Percentiles rank a stretch among this genome's conserved stretches.
phyloP scores from a whole-genome alignment of 148 eudicot species.

The Nepenthes gracilis region DNA sequence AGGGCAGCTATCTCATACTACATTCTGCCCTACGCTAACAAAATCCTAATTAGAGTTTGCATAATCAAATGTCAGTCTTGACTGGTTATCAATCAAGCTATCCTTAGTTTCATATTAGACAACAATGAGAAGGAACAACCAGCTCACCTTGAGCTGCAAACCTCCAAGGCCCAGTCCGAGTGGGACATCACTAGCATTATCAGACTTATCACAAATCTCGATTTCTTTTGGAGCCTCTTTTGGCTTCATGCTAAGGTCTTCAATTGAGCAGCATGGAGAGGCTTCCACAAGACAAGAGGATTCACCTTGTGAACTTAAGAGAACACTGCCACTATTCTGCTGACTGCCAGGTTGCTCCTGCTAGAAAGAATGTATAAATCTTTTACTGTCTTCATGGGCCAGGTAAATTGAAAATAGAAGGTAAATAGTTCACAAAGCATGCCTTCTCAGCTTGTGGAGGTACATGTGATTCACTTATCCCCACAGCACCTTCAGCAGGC shows the following conservation, averaged over 20 bases:
- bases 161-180: slow-evolving; percentile 88
- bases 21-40: too few relatives aligned
- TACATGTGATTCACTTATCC: slow-evolving; percentile 11
- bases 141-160: slow-evolving; percentile 74
- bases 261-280: slow-evolving; percentile 15
- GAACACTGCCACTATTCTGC: slow-evolving; percentile 4
- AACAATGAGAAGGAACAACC: neutral
- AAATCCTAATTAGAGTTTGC: too few relatives aligned
- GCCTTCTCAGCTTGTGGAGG: slow-evolving; percentile 32
- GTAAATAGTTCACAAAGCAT: slow-evolving; percentile 2
- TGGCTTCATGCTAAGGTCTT: slow-evolving; percentile 12
- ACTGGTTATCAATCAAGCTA: too few relatives aligned
- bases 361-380: neutral
- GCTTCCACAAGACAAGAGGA: slow-evolving; percentile 19
- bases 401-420: neutral
- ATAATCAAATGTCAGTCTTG: too few relatives aligned
- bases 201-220: slow-evolving; percentile 22
- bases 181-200: slow-evolving; percentile 42
- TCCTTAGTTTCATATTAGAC: neutral
- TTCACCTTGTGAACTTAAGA: slow-evolving; percentile 15
- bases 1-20: too few relatives aligned
- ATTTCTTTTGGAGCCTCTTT: slow-evolving; percentile 18
- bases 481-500: slow-evolving; percentile 9
- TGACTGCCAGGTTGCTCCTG: slow-evolving; percentile 21
- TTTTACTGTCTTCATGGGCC: neutral